A percentile compares a stretch with the other conserved stretches of the same genome.
Conservation (phyloP, 192 early-diverging fungal genomes). For the Jimgerdemannia flammicorona region DNA sequence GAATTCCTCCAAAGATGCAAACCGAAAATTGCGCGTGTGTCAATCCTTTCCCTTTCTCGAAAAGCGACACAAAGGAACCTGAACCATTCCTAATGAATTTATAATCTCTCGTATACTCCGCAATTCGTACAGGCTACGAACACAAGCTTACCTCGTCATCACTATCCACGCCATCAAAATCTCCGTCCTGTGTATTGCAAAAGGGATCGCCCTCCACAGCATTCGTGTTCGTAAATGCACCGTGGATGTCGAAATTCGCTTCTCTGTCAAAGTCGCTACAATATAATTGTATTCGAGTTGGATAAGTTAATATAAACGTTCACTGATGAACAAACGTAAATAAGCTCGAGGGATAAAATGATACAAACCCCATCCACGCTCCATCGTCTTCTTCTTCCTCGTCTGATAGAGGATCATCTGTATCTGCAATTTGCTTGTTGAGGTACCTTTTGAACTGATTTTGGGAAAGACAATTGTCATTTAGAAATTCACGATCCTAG, state of each 20-base stretch:
- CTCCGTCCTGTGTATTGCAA: neutral
- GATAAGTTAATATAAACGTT: constrained; percentile 4
- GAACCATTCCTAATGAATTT: too few species aligned
- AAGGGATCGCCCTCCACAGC: neutral
- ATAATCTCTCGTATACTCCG: neutral
- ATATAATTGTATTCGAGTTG: neutral
- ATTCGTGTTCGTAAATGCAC: neutral
- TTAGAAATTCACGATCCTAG: too few species aligned
- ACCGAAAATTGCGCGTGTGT: too few species aligned
- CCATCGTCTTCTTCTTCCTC: constrained; percentile 23
- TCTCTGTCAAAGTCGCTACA: neutral
- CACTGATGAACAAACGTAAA: constrained; percentile 7
- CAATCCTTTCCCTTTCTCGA: too few species aligned
- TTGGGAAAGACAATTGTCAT: too few species aligned
- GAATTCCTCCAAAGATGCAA: too few species aligned
- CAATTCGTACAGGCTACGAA: too few species aligned
- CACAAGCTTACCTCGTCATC: constrained; percentile 9
- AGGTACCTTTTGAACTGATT: neutral
- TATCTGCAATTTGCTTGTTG: constrained; percentile 9
- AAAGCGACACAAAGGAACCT: too few species aligned
- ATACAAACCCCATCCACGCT: constrained; percentile 23
- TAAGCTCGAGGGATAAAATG: neutral
- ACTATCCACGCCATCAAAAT: neutral
- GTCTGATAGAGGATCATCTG: constrained; percentile 9
- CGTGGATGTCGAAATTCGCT: neutral